Conservation (phyloP, 495 filamentous ascomycete species). For the Aspergillus funiculosus region DNA sequence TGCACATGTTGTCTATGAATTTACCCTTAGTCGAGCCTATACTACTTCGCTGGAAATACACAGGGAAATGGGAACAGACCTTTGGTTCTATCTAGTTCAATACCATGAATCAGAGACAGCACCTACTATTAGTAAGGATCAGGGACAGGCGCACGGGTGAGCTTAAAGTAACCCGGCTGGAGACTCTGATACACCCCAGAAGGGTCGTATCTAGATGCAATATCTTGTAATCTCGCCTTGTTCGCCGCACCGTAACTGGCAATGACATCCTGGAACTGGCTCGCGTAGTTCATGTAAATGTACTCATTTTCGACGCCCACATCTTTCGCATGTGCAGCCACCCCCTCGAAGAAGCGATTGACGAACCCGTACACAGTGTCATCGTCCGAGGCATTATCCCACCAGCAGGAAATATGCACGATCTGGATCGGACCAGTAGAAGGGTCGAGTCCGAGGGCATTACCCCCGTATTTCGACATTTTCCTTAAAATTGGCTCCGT, state of each 20-base stretch:
- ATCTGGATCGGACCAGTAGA: constrained; percentile 35
- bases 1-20: too few relatives aligned
- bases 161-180: constrained; percentile 12
- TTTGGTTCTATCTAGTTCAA: too few relatives aligned
- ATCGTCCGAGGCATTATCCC: constrained; percentile 33
- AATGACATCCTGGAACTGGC: constrained; percentile 11
- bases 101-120: too few relatives aligned
- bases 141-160: background rate
- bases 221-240: constrained; percentile 8
- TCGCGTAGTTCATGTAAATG: constrained; percentile 49
- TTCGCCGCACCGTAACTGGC: constrained; percentile 5
- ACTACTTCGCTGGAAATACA: too few relatives aligned
- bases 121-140: constrained; percentile 7
- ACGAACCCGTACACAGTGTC: constrained; percentile 18
- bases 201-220: constrained; percentile 7
- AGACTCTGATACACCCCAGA: constrained; percentile 9
- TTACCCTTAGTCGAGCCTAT: too few relatives aligned
- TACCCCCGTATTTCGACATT: constrained; percentile 43
- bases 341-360: constrained; percentile 17
- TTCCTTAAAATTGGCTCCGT: constrained; percentile 33
- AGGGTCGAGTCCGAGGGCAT: constrained; percentile 46
- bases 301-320: constrained; percentile 45
- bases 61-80: too few relatives aligned
- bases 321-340: constrained; percentile 32
- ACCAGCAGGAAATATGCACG: constrained; percentile 32